These are phyloP conservation scores for Gilbertella persicaria DNA, from an alignment of 371 early-diverging fungal genomes.

Conservation along the genomic window DNA sequence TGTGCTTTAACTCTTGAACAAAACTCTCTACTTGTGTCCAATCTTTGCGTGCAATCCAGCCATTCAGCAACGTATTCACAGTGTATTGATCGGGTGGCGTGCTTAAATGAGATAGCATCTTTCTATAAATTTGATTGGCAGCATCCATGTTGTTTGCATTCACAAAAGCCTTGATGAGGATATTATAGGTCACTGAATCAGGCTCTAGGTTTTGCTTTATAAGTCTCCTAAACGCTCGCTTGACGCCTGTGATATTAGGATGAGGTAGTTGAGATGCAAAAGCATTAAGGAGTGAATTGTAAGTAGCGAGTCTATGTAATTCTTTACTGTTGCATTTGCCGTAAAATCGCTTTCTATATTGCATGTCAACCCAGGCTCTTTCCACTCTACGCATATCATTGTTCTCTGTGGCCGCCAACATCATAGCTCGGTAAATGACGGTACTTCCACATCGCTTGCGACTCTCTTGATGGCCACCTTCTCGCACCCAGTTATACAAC, in stretches of 20 bases:
- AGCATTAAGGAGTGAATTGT: conserved; percentile 75
- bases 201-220: conserved; percentile 63
- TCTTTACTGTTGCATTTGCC: conserved; percentile 1
- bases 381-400: conserved; percentile 29
- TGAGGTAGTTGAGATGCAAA: conserved; percentile 55
- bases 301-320: conserved; percentile 62
- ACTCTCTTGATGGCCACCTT: conserved; percentile 2
- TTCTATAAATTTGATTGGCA: conserved; percentile 31
- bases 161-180: conserved; percentile 76
- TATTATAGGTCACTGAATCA: conserved; percentile 76
- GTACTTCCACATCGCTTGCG: conserved; percentile 12
- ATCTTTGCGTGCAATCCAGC: conserved; percentile 33
- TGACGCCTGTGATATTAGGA: conserved; percentile 30
- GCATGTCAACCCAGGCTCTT: conserved; percentile 35
- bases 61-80: conserved; percentile 36
- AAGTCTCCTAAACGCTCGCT: conserved; percentile 26
- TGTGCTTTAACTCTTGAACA: conserved; percentile 16
- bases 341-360: conserved; percentile 19
- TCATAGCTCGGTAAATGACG: conserved; percentile 30
- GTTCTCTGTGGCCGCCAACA: conserved; percentile 34
- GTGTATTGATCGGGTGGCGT: conserved; percentile 30
- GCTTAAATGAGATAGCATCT: conserved; percentile 21
- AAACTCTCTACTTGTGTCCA: conserved; percentile 32
- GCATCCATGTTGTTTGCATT: conserved; percentile 55
- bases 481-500: conserved; percentile 34